Percentiles rank a stretch among this genome's conserved stretches.
phyloP scores from a whole-genome alignment of 768 basidiomycete species.

The Boletellus sp. region DNA sequence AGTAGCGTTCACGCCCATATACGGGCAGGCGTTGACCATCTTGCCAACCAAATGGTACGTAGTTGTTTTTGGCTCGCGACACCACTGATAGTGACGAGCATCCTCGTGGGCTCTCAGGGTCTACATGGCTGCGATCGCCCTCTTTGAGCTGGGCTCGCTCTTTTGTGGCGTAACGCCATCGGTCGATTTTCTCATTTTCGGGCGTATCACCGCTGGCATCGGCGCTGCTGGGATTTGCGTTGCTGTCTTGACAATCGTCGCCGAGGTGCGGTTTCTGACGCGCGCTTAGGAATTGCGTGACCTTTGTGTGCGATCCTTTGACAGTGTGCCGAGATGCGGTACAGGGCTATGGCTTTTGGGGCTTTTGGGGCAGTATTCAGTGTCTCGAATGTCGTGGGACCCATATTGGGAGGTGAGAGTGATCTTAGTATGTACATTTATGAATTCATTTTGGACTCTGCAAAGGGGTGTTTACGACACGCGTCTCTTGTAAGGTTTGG shows the following conservation, averaged over 20 bases:
- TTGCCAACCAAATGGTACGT: slow-evolving; percentile 19
- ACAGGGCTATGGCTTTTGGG: slow-evolving; percentile 9
- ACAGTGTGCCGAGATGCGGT: slow-evolving; percentile 8
- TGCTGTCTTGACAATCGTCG: slow-evolving; percentile 13
- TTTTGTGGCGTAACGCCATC: slow-evolving; percentile 57
- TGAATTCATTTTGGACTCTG: not conserved
- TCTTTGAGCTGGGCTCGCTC: slow-evolving; percentile 47
- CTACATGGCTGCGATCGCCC: slow-evolving; percentile 4
- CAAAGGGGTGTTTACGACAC: slow-evolving; percentile 10
- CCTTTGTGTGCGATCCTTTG: not conserved
- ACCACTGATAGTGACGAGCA: not conserved
- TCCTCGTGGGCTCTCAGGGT: slow-evolving; percentile 41
- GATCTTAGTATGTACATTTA: not conserved
- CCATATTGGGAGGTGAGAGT: slow-evolving; percentile 9
- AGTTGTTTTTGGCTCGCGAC: slow-evolving; percentile 36
- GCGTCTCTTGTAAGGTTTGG: slow-evolving; percentile 8
- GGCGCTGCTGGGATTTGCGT: slow-evolving; percentile 60
- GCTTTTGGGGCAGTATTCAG: slow-evolving; percentile 9
- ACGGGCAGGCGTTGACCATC: slow-evolving; percentile 5
- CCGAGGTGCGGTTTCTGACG: slow-evolving; percentile 2
- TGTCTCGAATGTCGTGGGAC: slow-evolving; percentile 9
- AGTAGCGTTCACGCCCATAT: slow-evolving; percentile 10
- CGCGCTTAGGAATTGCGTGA: not conserved
- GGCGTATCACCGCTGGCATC: slow-evolving; percentile 61
- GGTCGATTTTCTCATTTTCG: slow-evolving; percentile 61